Conservation (phyloP, 2,329 filamentous ascomycete genomes). For the Botrytis pseudocinerea region DNA sequence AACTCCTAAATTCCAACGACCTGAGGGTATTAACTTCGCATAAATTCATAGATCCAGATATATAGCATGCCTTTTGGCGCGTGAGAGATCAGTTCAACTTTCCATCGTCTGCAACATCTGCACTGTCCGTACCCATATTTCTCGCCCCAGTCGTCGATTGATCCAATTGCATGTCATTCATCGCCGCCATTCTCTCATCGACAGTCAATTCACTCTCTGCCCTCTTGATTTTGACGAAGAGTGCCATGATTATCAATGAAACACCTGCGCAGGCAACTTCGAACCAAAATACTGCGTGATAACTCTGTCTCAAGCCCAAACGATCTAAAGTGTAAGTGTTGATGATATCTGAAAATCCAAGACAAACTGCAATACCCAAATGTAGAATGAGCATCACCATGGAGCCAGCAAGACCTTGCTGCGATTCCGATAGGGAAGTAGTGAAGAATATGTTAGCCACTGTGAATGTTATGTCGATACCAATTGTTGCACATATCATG, state of each 20-base stretch:
- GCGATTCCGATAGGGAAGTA: conserved; percentile 63
- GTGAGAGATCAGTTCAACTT: conserved; percentile 7
- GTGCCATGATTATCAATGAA: conserved; percentile 52
- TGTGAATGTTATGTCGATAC: conserved; percentile 74
- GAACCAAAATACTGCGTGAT: conserved; percentile 68
- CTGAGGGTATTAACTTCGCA: conserved; percentile 15
- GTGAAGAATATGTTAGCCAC: conserved; percentile 78
- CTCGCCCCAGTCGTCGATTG: not conserved
- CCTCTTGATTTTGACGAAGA: conserved; percentile 54
- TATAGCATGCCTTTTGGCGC: not conserved
- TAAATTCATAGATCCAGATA: conserved; percentile 7
- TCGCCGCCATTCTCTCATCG: conserved; percentile 51
- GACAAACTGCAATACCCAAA: conserved; percentile 69
- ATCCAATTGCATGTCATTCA: conserved; percentile 21
- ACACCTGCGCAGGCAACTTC: conserved; percentile 56
- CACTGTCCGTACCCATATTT: not conserved
- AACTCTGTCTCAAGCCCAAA: conserved; percentile 52
- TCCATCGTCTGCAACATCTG: conserved; percentile 3
- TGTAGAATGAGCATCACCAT: conserved; percentile 71
- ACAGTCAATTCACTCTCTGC: conserved; percentile 58
- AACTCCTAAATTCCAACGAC: conserved; percentile 17
- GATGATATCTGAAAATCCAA: conserved; percentile 69
- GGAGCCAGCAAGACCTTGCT: conserved; percentile 71
- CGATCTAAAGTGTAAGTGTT: conserved; percentile 44
- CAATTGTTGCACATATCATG: conserved; percentile 68